Evolutionary conservation across 2,329 filamentous ascomycete species (phyloP).

Genomic region (Chrysosporium keratinophilum): DNA sequence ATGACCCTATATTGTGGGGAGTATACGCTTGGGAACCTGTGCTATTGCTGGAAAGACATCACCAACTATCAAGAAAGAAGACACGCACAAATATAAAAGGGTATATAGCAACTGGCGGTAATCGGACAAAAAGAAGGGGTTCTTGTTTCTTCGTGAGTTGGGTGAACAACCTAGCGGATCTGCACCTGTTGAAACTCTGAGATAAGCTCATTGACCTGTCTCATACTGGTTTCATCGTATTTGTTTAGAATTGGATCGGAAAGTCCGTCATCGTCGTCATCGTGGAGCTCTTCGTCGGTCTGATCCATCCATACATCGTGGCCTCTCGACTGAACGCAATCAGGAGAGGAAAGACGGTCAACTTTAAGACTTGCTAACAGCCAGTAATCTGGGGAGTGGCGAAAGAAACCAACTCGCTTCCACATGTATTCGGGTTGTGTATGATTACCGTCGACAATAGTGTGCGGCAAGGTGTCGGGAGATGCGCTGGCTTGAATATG

Average conservation of each 20-base stretch:
- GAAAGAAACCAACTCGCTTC: slow-evolving; percentile 4
- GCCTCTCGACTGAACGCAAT: background rate
- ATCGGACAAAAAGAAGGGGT: background rate
- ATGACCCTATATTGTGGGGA: no score
- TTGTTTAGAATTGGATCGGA: slow-evolving; percentile 1
- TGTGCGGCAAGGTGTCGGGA: background rate
- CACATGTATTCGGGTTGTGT: slow-evolving; percentile 2
- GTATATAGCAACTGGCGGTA: background rate
- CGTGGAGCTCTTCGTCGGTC: background rate
- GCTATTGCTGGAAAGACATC: background rate
- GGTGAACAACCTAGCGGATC: background rate
- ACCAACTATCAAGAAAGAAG: background rate
- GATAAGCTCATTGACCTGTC: slow-evolving; percentile 1
- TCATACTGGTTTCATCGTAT: slow-evolving; percentile 4
- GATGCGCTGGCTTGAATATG: slow-evolving; percentile 4
- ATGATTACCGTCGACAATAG: background rate
- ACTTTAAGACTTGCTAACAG: slow-evolving; percentile 2
- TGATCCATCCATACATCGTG: background rate
- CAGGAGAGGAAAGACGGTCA: background rate
- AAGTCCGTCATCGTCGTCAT: background rate
- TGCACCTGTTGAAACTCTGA: slow-evolving; percentile 3
- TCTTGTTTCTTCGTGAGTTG: background rate
- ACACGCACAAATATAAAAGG: background rate
- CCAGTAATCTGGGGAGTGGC: slow-evolving; percentile 3
- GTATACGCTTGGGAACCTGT: no score